These are phyloP conservation scores for Lithospermum erythrorhizon DNA, from an alignment of 257 asterid species.

Conservation along the genomic window DNA sequence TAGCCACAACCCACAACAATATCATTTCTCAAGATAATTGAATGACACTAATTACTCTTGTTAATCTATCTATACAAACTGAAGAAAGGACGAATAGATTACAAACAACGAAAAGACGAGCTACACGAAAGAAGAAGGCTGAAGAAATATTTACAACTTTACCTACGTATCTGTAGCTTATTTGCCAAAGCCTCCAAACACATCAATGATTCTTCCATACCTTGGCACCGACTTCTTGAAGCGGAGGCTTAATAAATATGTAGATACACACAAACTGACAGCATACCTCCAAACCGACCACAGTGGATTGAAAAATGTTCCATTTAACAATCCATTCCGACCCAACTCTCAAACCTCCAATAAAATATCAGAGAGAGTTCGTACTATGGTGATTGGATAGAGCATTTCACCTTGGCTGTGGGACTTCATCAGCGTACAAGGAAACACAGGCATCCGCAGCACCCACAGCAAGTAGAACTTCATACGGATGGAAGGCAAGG, in stretches of 20 bases:
- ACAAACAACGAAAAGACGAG: neutral
- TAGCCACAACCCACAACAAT: neutral
- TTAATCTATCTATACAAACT: neutral
- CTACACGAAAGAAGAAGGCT: neutral
- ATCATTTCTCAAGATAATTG: neutral
- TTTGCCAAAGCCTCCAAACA: neutral
- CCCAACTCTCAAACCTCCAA: neutral
- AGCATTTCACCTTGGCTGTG: conserved; percentile 11
- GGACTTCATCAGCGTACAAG: conserved; percentile 46
- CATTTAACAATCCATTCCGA: neutral
- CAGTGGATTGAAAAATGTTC: neutral
- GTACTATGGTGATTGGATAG: neutral
- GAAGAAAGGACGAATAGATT: neutral
- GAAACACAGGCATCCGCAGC: conserved; percentile 86
- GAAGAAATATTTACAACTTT: neutral
- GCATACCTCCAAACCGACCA: neutral
- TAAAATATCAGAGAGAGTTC: neutral
- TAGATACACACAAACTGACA: neutral
- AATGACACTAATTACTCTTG: neutral
- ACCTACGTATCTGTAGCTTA: neutral
- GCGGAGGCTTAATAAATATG: neutral
- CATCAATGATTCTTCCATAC: neutral
- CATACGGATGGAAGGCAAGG: conserved; percentile 73
- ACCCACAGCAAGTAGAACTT: conserved; percentile 74
- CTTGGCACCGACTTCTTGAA: neutral